Evolutionary conservation across 805 yeast species (phyloP).

Genomic region (Candida chilensis): DNA sequence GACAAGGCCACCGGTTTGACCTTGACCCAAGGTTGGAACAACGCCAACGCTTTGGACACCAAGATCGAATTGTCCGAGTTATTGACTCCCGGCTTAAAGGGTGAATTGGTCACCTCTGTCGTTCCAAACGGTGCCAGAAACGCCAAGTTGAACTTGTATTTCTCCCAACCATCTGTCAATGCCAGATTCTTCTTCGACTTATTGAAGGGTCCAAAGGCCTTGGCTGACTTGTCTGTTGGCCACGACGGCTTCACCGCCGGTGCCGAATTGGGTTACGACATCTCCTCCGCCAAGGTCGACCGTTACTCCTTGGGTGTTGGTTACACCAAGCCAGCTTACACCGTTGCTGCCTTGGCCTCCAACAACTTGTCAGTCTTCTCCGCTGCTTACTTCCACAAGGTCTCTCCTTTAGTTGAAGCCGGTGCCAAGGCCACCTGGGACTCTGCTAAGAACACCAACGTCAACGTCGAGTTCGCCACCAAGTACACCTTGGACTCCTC

Average conservation of each 20-base stretch:
- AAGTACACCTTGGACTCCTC: conserved; percentile 84
- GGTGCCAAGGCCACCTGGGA: conserved; percentile 98
- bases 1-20: conserved; percentile 92
- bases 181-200: conserved; percentile 94
- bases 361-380: conserved; percentile 83
- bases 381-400: conserved; percentile 96
- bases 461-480: conserved; percentile 91
- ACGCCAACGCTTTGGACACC: conserved; percentile 85
- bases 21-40: conserved; percentile 96
- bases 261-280: conserved; percentile 95
- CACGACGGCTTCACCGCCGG: conserved; percentile 97
- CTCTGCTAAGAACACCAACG: conserved; percentile 72
- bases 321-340: conserved; percentile 81
- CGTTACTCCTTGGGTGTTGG: conserved; percentile 92
- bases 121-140: conserved; percentile 79
- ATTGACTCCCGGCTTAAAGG: conserved; percentile 90
- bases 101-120: conserved; percentile 81
- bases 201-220: conserved; percentile 90
- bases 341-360: conserved; percentile 77
- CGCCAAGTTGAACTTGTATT: conserved; percentile 84
- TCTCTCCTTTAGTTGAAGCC: conserved; percentile 84
- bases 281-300: conserved; percentile 84
- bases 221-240: conserved; percentile 91
- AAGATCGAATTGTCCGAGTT: conserved; percentile 89
- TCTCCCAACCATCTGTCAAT: conserved; percentile 86